Evolutionary conservation across 305 asterid genomes (phyloP).

Genomic region (Euphrasia arctica): DNA sequence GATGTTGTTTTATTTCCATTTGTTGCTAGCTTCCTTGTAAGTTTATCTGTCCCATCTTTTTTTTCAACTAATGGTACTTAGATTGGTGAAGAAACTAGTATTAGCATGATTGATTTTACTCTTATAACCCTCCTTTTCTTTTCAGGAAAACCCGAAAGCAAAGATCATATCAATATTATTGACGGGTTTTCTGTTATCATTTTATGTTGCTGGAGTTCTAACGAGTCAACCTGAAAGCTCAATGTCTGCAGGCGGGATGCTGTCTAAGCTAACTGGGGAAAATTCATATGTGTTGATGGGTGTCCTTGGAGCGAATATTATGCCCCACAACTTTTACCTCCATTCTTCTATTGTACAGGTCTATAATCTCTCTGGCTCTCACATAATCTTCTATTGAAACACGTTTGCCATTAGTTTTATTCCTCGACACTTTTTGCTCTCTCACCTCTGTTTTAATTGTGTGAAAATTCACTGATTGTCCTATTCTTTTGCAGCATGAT

Average conservation of each 20-base stretch:
- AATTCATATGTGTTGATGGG: conserved; percentile 86
- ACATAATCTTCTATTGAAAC: not conserved
- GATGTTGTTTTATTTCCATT: conserved; percentile 75
- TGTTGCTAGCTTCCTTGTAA: conserved; percentile 58
- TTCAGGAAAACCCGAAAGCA: conserved; percentile 64
- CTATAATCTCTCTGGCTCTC: conserved; percentile 21
- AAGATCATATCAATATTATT: conserved; percentile 53
- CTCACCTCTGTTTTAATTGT: not conserved
- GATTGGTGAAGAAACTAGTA: conserved; percentile 23
- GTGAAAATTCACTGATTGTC: conserved; percentile 1
- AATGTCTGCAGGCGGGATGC: conserved; percentile 52
- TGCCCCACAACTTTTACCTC: conserved; percentile 94
- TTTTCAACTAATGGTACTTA: conserved; percentile 4
- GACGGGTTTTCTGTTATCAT: conserved; percentile 53
- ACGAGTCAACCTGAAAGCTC: conserved; percentile 62
- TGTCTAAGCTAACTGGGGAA: conserved; percentile 71
- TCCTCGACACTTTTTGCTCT: conserved; percentile 1
- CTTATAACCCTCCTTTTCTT: conserved; percentile 9
- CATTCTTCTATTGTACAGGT: conserved; percentile 97
- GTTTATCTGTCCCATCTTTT: conserved; percentile 30
- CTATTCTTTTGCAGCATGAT: conserved; percentile 52
- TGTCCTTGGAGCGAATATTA: conserved; percentile 89
- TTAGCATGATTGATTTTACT: not conserved
- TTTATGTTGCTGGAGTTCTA: conserved; percentile 66
- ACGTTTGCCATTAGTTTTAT: conserved; percentile 1